Conservation (phyloP, 192 early-diverging fungal species). For the Coemansia sp. region DNA sequence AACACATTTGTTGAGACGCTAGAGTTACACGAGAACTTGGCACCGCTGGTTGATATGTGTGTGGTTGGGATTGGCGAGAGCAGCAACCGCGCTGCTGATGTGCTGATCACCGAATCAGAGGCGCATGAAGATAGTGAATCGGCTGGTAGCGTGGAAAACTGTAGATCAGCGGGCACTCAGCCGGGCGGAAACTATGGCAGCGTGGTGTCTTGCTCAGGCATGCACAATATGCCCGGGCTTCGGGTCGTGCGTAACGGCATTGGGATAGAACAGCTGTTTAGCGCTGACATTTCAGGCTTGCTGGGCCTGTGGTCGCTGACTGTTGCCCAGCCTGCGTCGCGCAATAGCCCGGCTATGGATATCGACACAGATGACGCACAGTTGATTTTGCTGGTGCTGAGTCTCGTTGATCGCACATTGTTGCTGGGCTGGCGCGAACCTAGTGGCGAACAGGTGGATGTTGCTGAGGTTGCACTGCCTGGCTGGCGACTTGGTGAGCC, state of each 20-base stretch:
- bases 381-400: constrained; percentile 26
- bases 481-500: constrained; percentile 31
- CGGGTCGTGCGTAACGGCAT: constrained; percentile 87
- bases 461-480: constrained; percentile 36
- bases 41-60: constrained; percentile 83
- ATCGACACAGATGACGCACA: constrained; percentile 10
- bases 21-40: constrained; percentile 70
- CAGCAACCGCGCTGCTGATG: neutral
- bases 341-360: constrained; percentile 8
- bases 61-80: constrained; percentile 70
- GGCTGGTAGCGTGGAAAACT: constrained; percentile 51
- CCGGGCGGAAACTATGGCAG: constrained; percentile 45
- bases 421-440: constrained; percentile 46
- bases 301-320: constrained; percentile 72
- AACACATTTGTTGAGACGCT: constrained; percentile 60
- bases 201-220: constrained; percentile 86
- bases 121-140: constrained; percentile 3
- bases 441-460: constrained; percentile 42
- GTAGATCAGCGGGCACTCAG: neutral
- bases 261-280: constrained; percentile 69
- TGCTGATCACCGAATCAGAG: neutral
- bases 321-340: constrained; percentile 14
- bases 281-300: constrained; percentile 64
- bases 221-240: constrained; percentile 68
- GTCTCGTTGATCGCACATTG: constrained; percentile 21